phyloP scores from a whole-genome alignment of 441 rosid genomes.

The Eruca vesicaria region DNA sequence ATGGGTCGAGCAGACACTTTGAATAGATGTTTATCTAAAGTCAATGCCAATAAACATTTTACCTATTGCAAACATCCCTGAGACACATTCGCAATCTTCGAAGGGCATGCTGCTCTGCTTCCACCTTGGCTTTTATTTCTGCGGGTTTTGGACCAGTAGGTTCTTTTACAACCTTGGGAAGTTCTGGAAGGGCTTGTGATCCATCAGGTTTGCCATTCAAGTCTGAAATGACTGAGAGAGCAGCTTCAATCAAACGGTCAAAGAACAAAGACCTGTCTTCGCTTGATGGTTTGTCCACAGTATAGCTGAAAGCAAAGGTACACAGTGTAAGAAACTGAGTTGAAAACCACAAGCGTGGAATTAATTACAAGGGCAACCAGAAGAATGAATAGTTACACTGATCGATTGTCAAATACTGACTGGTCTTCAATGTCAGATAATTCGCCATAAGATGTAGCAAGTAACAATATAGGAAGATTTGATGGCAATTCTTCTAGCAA shows the following conservation, averaged over 20 bases:
- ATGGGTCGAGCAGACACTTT: too few species aligned
- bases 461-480: constrained; percentile 78
- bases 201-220: constrained; percentile 45
- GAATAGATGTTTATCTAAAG: too few species aligned
- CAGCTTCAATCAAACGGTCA: constrained; percentile 84
- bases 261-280: constrained; percentile 84
- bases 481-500: constrained; percentile 95
- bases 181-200: constrained; percentile 58
- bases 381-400: constrained; percentile 49
- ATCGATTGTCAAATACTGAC: constrained; percentile 66
- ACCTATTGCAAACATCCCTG: constrained; percentile 98
- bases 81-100: constrained; percentile 98
- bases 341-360: constrained; percentile 3
- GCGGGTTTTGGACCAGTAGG: constrained; percentile 89
- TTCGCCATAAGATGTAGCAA: constrained; percentile 69
- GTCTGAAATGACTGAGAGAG: constrained; percentile 72
- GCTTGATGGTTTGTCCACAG: constrained; percentile 68
- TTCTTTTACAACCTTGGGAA: constrained; percentile 82
- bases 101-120: constrained; percentile 99
- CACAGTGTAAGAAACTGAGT: constrained; percentile 16
- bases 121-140: constrained; percentile 90
- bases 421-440: constrained; percentile 55
- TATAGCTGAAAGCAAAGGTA: constrained; percentile 60
- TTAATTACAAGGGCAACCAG: background rate
- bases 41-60: constrained; percentile 18